phyloP scores from a whole-genome alignment of 2,329 filamentous ascomycete genomes.

The Daldinia sp. region DNA sequence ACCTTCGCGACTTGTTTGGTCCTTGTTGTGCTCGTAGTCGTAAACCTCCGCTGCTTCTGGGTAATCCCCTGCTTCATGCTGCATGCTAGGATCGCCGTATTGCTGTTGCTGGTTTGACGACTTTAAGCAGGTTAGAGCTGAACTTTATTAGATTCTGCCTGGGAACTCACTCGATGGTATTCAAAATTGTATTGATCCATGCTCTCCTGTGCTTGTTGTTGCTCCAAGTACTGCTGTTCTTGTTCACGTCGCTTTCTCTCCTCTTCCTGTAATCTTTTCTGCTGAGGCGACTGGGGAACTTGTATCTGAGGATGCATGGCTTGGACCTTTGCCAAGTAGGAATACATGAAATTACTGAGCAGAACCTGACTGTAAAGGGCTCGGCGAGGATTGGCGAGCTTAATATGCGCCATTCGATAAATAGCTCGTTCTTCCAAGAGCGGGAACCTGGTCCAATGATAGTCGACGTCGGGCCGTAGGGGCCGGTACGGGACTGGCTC shows the following conservation, averaged over 20 bases:
- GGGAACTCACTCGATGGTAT: slow-evolving; percentile 58
- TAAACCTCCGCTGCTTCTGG: slow-evolving; percentile 62
- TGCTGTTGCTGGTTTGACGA: slow-evolving; percentile 49
- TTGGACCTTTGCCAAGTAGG: slow-evolving; percentile 97
- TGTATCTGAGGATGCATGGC: slow-evolving; percentile 98
- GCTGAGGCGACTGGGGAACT: slow-evolving; percentile 83
- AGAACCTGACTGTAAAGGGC: slow-evolving; percentile 93
- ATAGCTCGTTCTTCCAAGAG: slow-evolving; percentile 96
- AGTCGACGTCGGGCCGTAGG: slow-evolving; percentile 87
- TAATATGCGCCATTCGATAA: slow-evolving; percentile 98
- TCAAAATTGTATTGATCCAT: slow-evolving; percentile 63
- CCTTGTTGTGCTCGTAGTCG: slow-evolving; percentile 57
- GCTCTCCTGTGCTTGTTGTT: slow-evolving; percentile 54
- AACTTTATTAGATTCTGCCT: not conserved
- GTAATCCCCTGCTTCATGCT: slow-evolving; percentile 57
- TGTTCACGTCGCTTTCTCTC: slow-evolving; percentile 57
- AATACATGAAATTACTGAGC: slow-evolving; percentile 99
- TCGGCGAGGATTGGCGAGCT: slow-evolving; percentile 94
- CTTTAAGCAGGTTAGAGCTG: slow-evolving; percentile 42
- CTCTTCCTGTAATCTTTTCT: slow-evolving; percentile 66
- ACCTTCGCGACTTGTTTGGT: slow-evolving; percentile 51
- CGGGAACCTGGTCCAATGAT: slow-evolving; percentile 94
- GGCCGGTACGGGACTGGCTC: slow-evolving; percentile 76
- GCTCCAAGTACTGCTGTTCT: slow-evolving; percentile 57
- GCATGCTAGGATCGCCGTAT: slow-evolving; percentile 55